Conservation (phyloP, 1,284 basidiomycete genomes). For the Cryptococcus neoformans region DNA sequence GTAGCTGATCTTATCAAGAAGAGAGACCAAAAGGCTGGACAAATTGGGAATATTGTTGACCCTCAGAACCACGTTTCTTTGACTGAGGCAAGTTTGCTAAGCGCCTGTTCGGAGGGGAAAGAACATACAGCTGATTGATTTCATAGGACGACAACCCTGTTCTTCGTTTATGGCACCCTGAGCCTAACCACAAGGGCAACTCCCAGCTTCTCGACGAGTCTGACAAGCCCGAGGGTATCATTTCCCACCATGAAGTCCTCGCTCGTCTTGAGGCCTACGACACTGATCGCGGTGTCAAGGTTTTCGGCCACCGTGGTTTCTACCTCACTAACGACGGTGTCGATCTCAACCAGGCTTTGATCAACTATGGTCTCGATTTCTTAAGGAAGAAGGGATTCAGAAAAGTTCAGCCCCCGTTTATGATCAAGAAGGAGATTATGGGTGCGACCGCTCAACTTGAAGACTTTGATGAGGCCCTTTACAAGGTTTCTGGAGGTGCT, state of each 20-base stretch:
- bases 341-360: conserved; percentile 95
- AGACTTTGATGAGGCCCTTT: conserved; percentile 97
- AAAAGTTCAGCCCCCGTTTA: conserved; percentile 96
- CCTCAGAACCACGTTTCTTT: conserved; percentile 78
- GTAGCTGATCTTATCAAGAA: conserved; percentile 70
- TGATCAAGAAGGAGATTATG: conserved; percentile 99
- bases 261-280: conserved; percentile 92
- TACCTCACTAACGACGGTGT: conserved; percentile 94
- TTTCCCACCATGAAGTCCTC: conserved; percentile 96
- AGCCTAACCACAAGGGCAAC: conserved; percentile 60
- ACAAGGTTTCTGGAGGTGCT: conserved; percentile 81
- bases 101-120: not conserved
- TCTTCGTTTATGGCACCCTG: conserved; percentile 81
- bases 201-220: conserved; percentile 51
- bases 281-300: conserved; percentile 89
- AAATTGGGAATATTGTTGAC: conserved; percentile 91
- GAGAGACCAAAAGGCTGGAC: conserved; percentile 68
- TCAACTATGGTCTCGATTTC: conserved; percentile 94
- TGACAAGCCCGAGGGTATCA: conserved; percentile 65
- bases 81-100: conserved; percentile 68
- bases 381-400: conserved; percentile 78
- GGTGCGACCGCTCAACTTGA: conserved; percentile 95
- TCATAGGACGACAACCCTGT: conserved; percentile 81
- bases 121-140: not conserved
- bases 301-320: conserved; percentile 93